Conservation (phyloP, 345 rosid genomes). For the Sisymbrium irio region DNA sequence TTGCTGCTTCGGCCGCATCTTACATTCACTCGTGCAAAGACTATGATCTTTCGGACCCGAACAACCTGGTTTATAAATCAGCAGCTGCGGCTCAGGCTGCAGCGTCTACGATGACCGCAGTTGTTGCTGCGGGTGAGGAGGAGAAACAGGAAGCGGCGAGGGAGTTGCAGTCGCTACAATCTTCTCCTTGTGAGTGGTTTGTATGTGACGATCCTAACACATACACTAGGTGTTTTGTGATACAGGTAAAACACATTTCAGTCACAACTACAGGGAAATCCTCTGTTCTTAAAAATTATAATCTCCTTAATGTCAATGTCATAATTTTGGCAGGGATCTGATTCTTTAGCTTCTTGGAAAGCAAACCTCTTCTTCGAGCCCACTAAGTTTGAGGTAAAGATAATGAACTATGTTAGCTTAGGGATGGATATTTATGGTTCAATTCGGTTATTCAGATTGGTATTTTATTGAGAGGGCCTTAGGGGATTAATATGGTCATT, state of each 20-base stretch:
- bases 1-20: conserved; percentile 93
- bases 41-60: conserved; percentile 25
- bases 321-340: conserved; percentile 63
- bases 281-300: background rate
- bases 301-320: background rate
- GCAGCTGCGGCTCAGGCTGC: conserved; percentile 83
- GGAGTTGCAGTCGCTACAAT: conserved; percentile 73
- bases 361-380: conserved; percentile 94
- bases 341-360: conserved; percentile 87
- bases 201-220: conserved; percentile 75
- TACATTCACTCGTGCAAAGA: conserved; percentile 62
- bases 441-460: background rate
- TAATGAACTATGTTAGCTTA: background rate
- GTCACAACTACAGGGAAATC: background rate
- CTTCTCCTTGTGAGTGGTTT: conserved; percentile 93
- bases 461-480: background rate
- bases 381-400: conserved; percentile 69
- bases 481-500: background rate
- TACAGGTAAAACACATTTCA: conserved; percentile 45
- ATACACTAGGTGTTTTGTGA: conserved; percentile 71
- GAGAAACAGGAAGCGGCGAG: conserved; percentile 72
- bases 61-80: conserved; percentile 48
- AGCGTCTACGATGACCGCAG: conserved; percentile 77
- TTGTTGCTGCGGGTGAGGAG: conserved; percentile 85
- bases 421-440: background rate